These are phyloP conservation scores for Umbelopsis ramanniana DNA, from an alignment of 192 early-diverging fungal species.

Conservation along the genomic window DNA sequence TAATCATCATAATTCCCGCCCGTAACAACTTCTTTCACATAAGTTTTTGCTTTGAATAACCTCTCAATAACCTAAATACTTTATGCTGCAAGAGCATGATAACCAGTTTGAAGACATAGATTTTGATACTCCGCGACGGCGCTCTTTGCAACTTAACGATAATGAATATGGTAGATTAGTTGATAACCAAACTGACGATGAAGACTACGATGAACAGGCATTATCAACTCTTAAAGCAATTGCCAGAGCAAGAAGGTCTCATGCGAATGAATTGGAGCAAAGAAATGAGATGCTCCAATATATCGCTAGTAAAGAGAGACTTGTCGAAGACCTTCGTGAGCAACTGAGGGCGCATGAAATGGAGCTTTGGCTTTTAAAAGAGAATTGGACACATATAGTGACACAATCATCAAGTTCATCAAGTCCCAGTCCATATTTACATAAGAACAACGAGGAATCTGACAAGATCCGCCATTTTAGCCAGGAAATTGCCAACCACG, in stretches of 20 bases:
- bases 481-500: too few species aligned
- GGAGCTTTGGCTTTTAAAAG: constrained; percentile 5
- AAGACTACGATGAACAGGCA: neutral
- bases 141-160: neutral
- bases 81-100: constrained; percentile 6
- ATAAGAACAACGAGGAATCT: neutral
- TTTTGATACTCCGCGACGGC: constrained; percentile 6
- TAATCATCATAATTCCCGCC: neutral
- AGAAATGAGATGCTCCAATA: neutral
- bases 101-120: constrained; percentile 8
- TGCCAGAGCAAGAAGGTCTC: neutral
- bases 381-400: constrained; percentile 5
- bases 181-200: too few species aligned
- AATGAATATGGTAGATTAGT: too few species aligned
- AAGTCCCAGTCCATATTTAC: neutral
- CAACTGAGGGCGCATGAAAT: neutral
- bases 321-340: neutral
- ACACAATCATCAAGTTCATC: constrained; percentile 1
- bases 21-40: neutral
- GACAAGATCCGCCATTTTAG: neutral
- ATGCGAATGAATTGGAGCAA: neutral
- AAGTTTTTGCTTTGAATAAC: neutral
- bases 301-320: neutral
- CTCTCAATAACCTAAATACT: neutral
- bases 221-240: neutral